Evolutionary conservation across 208 protist species (phyloP).

Genomic region (Trypanosoma brucei): DNA sequence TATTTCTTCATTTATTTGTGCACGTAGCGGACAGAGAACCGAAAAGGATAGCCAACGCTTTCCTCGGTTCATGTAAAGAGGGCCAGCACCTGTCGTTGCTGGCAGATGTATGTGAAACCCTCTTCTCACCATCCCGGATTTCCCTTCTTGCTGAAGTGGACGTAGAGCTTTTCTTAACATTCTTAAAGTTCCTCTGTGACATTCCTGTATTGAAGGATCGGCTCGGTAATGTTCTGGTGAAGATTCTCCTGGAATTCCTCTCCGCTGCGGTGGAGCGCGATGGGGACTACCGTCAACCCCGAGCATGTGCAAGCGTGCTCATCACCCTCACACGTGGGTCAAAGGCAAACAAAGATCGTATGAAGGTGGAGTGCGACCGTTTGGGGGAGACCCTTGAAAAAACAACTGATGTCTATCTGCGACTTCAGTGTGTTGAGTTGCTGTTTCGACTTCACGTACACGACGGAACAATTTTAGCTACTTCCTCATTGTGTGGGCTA

Average conservation of each 20-base stretch:
- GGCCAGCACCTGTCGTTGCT: slow-evolving; percentile 44
- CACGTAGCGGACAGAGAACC: slow-evolving; percentile 29
- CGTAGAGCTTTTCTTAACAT: slow-evolving; percentile 57
- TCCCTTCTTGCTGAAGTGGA: slow-evolving; percentile 44
- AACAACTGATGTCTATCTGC: slow-evolving; percentile 79
- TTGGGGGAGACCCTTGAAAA: slow-evolving; percentile 44
- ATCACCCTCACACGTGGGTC: slow-evolving; percentile 79
- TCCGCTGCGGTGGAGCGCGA: slow-evolving; percentile 32
- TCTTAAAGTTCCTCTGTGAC: slow-evolving; percentile 54
- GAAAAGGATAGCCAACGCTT: slow-evolving; percentile 23
- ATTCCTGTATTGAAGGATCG: slow-evolving; percentile 45
- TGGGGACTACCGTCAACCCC: slow-evolving; percentile 70
- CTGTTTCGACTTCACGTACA: slow-evolving; percentile 75
- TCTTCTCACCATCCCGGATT: slow-evolving; percentile 34
- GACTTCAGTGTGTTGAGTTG: slow-evolving; percentile 87
- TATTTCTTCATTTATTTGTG: slow-evolving; percentile 44
- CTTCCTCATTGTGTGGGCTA: slow-evolving; percentile 31
- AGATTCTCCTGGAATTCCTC: slow-evolving; percentile 54
- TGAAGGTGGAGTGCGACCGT: slow-evolving; percentile 41
- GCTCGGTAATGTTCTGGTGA: slow-evolving; percentile 35
- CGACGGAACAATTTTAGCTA: slow-evolving; percentile 38
- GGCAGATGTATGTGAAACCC: slow-evolving; percentile 28
- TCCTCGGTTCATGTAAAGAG: slow-evolving; percentile 35
- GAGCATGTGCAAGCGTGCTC: slow-evolving; percentile 65
- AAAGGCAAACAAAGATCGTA: slow-evolving; percentile 66